Conservation (phyloP, 2,329 filamentous ascomycete genomes). For the Alternaria sp. region DNA sequence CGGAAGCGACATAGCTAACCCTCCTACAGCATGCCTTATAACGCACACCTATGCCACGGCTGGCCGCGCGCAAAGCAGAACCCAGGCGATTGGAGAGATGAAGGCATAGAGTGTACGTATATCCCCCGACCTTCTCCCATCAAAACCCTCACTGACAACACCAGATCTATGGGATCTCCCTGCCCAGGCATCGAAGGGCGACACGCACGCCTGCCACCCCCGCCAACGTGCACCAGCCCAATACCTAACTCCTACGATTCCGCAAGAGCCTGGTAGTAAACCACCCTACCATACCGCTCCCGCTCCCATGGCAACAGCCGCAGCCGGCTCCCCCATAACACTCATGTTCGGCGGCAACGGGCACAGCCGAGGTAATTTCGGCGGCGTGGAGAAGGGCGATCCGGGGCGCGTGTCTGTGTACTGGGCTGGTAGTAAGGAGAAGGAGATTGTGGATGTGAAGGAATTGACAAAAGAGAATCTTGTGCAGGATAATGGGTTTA, state of each 20-base stretch:
- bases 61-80: slow-evolving; percentile 17
- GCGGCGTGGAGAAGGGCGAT: slow-evolving; percentile 32
- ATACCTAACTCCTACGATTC: not conserved
- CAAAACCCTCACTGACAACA: not conserved
- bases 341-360: slow-evolving; percentile 39
- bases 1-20: no score
- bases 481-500: slow-evolving; percentile 28
- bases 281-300: slow-evolving; percentile 6
- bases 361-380: slow-evolving; percentile 31
- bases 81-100: slow-evolving; percentile 4
- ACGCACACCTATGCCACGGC: slow-evolving; percentile 15
- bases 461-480: slow-evolving; percentile 27
- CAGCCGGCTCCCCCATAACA: slow-evolving; percentile 22
- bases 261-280: not conserved
- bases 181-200: not conserved
- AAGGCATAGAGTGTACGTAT: not conserved
- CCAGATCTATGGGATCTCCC: slow-evolving; percentile 14
- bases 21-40: slow-evolving; percentile 9
- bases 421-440: slow-evolving; percentile 26
- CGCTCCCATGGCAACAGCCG: slow-evolving; percentile 26
- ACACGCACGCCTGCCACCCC: slow-evolving; percentile 27
- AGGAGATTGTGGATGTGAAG: slow-evolving; percentile 27
- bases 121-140: no score
- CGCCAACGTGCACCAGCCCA: slow-evolving; percentile 19
- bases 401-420: slow-evolving; percentile 18